phyloP scores from a whole-genome alignment of 768 basidiomycete genomes.

The Phaeolepiota aurea region DNA sequence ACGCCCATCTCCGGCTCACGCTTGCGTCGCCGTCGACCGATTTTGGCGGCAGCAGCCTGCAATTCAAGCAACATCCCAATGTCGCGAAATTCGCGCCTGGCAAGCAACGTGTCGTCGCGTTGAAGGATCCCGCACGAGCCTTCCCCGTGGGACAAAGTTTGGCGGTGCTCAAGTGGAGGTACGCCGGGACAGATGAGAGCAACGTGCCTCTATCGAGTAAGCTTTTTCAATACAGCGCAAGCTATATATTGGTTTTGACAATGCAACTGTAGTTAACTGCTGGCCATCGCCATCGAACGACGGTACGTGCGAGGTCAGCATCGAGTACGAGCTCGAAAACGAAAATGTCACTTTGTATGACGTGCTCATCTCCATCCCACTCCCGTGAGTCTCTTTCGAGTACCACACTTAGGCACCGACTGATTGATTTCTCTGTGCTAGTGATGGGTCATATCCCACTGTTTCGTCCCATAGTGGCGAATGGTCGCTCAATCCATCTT shows the following conservation, averaged over 20 bases:
- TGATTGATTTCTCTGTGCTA: constrained; percentile 15
- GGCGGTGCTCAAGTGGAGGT: constrained; percentile 89
- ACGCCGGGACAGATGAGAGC: constrained; percentile 85
- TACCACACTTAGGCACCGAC: neutral
- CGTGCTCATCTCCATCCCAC: constrained; percentile 83
- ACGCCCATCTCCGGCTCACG: constrained; percentile 61
- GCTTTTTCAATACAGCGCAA: constrained; percentile 15
- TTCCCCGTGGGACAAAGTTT: constrained; percentile 88
- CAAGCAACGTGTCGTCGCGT: constrained; percentile 53
- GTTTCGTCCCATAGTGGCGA: constrained; percentile 69
- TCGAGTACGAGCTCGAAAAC: constrained; percentile 95
- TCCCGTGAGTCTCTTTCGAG: constrained; percentile 56
- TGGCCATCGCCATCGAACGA: constrained; percentile 93
- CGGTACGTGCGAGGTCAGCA: constrained; percentile 90
- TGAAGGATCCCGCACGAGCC: constrained; percentile 74
- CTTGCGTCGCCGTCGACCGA: constrained; percentile 50
- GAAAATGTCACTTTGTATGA: constrained; percentile 74
- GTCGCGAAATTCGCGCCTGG: constrained; percentile 78
- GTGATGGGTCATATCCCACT: constrained; percentile 78
- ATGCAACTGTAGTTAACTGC: constrained; percentile 68
- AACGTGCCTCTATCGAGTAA: constrained; percentile 86
- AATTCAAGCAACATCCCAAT: constrained; percentile 97
- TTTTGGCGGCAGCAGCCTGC: constrained; percentile 58
- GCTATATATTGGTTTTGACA: neutral
- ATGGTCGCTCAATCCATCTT: constrained; percentile 76